A percentile compares a stretch with the other conserved stretches of the same genome.
Evolutionary conservation across 1,139 yeast species (phyloP).

Genomic region (Yamadazyma oceani): DNA sequence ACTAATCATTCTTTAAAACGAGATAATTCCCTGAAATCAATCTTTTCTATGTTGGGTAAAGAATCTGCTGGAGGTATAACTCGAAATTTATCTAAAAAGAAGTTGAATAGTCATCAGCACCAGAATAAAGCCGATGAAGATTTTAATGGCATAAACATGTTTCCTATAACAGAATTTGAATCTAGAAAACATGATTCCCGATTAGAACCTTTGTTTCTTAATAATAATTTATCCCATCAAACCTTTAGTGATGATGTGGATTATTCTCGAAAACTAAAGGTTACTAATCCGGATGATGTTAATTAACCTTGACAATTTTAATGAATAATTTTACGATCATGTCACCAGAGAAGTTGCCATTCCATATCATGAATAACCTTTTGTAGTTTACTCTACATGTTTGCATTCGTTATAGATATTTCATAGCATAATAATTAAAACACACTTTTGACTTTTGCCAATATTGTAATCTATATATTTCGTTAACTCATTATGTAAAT

Average conservation of each 20-base stretch:
- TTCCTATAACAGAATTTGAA: constrained; percentile 60
- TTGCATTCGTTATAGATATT: constrained; percentile 5
- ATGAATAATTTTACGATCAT: neutral
- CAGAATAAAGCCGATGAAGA: constrained; percentile 11
- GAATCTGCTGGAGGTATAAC: constrained; percentile 26
- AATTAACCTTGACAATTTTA: neutral
- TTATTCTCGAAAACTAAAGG: constrained; percentile 67
- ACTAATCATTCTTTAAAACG: constrained; percentile 21
- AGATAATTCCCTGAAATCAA: constrained; percentile 37
- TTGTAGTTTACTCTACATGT: neutral
- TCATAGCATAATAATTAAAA: neutral
- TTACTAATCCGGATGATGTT: constrained; percentile 57
- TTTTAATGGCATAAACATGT: constrained; percentile 23
- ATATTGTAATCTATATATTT: too few relatives aligned
- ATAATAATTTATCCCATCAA: constrained; percentile 54
- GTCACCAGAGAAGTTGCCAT: neutral
- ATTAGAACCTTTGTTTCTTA: constrained; percentile 54
- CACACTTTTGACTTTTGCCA: constrained; percentile 1
- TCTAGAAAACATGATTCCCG: constrained; percentile 37
- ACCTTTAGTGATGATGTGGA: constrained; percentile 75
- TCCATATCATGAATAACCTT: too few relatives aligned
- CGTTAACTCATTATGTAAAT: too few relatives aligned
- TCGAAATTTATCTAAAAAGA: constrained; percentile 36
- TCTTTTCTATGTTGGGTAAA: constrained; percentile 32
- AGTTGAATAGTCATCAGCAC: constrained; percentile 16